Conservation (phyloP, 2,329 filamentous ascomycete species). For the Xylariaceae sp. region DNA sequence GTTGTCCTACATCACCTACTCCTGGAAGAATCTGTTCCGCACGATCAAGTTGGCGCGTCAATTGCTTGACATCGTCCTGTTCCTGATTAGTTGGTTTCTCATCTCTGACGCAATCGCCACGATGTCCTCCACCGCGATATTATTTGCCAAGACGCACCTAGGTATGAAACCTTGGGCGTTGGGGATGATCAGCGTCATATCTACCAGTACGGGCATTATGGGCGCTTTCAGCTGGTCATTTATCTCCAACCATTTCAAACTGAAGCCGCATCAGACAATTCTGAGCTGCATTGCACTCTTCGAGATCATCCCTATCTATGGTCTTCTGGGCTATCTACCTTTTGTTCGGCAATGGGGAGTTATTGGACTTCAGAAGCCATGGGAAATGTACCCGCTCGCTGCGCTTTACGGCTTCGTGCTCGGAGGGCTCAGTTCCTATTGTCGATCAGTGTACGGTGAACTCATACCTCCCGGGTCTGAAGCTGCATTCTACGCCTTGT, state of each 20-base stretch:
- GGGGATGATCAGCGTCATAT: conserved; percentile 91
- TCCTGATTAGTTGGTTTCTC: conserved; percentile 90
- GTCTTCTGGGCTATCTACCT: conserved; percentile 83
- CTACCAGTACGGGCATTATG: conserved; percentile 78
- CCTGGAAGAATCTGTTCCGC: conserved; percentile 83
- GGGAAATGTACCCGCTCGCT: conserved; percentile 95
- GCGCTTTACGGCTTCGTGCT: conserved; percentile 92
- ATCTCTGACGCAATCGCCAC: conserved; percentile 94
- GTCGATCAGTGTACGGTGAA: conserved; percentile 88
- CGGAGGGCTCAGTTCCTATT: conserved; percentile 90
- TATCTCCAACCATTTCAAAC: conserved; percentile 68
- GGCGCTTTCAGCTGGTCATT: conserved; percentile 90
- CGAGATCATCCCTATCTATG: conserved; percentile 90
- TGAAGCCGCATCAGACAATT: conserved; percentile 85
- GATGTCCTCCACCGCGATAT: conserved; percentile 88
- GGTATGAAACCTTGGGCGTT: conserved; percentile 87
- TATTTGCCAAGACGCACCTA: conserved; percentile 93
- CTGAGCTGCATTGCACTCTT: conserved; percentile 89
- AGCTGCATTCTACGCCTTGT: conserved; percentile 93
- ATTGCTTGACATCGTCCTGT: conserved; percentile 74
- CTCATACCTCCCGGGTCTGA: conserved; percentile 93
- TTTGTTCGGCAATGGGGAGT: conserved; percentile 74
- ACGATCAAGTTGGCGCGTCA: conserved; percentile 76
- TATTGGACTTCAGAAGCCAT: conserved; percentile 85
- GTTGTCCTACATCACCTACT: conserved; percentile 74